Base-by-base conservation (phyloP, 331 rosid genomes). In the Malus hybrid region DNA sequence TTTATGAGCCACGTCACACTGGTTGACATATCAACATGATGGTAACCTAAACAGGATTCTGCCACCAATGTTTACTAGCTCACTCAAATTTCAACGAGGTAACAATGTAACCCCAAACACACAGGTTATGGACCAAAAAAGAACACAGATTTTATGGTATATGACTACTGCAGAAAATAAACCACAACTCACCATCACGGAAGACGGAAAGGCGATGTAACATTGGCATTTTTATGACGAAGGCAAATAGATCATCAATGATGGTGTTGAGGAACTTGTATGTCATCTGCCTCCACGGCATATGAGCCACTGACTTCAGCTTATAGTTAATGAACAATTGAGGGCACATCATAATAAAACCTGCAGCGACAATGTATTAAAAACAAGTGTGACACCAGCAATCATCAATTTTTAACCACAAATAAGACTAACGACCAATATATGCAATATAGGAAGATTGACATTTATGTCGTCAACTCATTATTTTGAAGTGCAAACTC, bases 271-370 rank as follows among this genome's bases (percentile, higher is more conserved):
- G 97, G 83, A 94, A 94, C 88, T 92, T 94, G 93, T 94, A 94
- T 63, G 99, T 94, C 97, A 94, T 94, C 84, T 92, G 99, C 85
- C 99, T 90, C 99, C 99, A 94, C 31, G 99, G 99, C 67, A 94
- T 87, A 88, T 94, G 99, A 77, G 99, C 99, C 73, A 94, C 99
- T 64, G 99, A 94, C 85, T 94, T 87, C 71, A 94, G 96, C 89
- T 94, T 94, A 87, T 94, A 94, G 82, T 94, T 94, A 81, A 94
- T 94, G 87, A 94, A 94, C 83, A 94, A 82, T 69, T 94, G 99
- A 24, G 99, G 99, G 84, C 99, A 94, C 99, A 94, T 94, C 99
- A 94, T 94, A 70, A 90, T 90, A 82, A 94, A 94, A 67, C 99
- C 99, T 94, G 90, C 72, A 74, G 34, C 28, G 67, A 33, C 72